Conservation (phyloP, 768 basidiomycete genomes). For the Crassisporium funariophilum region DNA sequence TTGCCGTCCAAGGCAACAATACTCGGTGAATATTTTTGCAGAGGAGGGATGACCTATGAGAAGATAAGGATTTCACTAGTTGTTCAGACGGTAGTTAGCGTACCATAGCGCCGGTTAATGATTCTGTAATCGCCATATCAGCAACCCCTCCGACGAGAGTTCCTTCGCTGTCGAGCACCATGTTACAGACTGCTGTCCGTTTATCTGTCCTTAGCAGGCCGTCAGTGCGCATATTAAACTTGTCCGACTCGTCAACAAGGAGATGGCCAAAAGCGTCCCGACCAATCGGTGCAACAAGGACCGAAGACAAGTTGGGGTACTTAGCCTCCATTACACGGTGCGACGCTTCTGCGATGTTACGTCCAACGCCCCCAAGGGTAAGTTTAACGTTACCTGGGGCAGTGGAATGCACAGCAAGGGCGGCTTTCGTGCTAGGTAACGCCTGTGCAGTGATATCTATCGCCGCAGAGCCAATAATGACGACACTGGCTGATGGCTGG, state of each 20-base stretch:
- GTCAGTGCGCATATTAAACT: slow-evolving; percentile 79
- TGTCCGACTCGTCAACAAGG: slow-evolving; percentile 55
- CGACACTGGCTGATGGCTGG: slow-evolving; percentile 47
- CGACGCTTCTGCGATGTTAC: slow-evolving; percentile 94
- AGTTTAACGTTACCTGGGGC: slow-evolving; percentile 75
- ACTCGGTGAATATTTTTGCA: slow-evolving; percentile 50
- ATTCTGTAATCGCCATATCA: slow-evolving; percentile 78
- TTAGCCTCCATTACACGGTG: slow-evolving; percentile 57
- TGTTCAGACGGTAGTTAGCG: background rate
- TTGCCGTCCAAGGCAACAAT: slow-evolving; percentile 82
- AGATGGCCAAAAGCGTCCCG: slow-evolving; percentile 76
- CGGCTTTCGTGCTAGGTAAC: slow-evolving; percentile 31
- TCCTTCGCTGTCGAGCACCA: slow-evolving; percentile 75
- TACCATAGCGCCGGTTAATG: slow-evolving; percentile 48
- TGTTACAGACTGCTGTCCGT: slow-evolving; percentile 82
- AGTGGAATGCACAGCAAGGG: slow-evolving; percentile 62
- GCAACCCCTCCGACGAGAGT: slow-evolving; percentile 84
- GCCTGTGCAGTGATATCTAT: slow-evolving; percentile 80
- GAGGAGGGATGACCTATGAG: slow-evolving; percentile 50
- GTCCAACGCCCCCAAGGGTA: slow-evolving; percentile 85
- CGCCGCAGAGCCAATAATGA: slow-evolving; percentile 86
- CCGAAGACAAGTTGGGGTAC: slow-evolving; percentile 37
- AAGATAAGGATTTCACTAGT: background rate
- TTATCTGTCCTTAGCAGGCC: slow-evolving; percentile 52
- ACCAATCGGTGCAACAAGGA: slow-evolving; percentile 79